phyloP scores from a whole-genome alignment of 768 basidiomycete species.

The Serpula lacrymans region DNA sequence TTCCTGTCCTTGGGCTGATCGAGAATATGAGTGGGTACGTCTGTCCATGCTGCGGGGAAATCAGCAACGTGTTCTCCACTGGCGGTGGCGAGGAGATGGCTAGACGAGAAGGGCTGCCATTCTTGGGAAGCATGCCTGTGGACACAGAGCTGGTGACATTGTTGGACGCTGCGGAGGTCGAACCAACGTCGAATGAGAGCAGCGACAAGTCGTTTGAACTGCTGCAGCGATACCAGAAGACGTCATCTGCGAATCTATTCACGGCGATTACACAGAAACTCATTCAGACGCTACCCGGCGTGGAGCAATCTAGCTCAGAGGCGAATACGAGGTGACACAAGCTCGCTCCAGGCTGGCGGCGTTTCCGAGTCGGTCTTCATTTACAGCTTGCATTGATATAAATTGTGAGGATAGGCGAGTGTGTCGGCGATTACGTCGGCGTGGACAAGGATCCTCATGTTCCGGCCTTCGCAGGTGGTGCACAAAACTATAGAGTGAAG shows the following conservation, averaged over 20 bases:
- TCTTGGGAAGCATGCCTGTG: conserved; percentile 88
- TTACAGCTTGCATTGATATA: too few species aligned
- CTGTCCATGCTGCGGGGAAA: conserved; percentile 95
- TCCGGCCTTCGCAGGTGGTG: too few species aligned
- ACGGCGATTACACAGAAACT: conserved; percentile 48
- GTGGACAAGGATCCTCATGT: too few species aligned
- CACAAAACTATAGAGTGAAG: not conserved
- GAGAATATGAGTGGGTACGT: conserved; percentile 99
- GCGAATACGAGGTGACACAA: not conserved
- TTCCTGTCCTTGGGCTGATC: conserved; percentile 88
- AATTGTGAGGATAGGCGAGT: too few species aligned
- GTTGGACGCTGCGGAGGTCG: conserved; percentile 70
- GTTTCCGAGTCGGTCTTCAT: conserved; percentile 1
- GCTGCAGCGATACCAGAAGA: conserved; percentile 59
- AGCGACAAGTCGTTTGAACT: conserved; percentile 43
- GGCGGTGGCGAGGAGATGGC: conserved; percentile 93
- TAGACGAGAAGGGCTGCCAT: conserved; percentile 62
- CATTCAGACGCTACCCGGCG: conserved; percentile 24
- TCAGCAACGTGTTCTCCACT: conserved; percentile 92
- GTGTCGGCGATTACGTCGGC: too few species aligned
- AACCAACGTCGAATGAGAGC: conserved; percentile 19
- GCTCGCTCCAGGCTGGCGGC: not conserved
- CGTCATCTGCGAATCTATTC: conserved; percentile 71
- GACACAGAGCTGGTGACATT: conserved; percentile 88
- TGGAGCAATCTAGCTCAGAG: conserved; percentile 6